Conservation (phyloP, 176 grass and related monocot genomes). For the Aegilops speltoides region DNA sequence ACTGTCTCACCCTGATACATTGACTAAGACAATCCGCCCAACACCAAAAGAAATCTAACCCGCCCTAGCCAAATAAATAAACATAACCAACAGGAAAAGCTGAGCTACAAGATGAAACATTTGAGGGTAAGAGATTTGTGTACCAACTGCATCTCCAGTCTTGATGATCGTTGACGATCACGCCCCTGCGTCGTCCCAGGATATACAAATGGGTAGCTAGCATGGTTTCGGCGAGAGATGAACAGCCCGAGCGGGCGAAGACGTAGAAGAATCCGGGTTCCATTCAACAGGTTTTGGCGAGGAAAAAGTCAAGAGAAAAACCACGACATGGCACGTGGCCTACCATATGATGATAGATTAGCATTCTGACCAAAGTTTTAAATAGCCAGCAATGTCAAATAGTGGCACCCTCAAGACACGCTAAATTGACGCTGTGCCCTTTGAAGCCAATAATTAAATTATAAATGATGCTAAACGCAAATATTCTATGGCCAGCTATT, state of each 20-base stretch:
- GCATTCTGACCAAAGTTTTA: background rate
- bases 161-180: background rate
- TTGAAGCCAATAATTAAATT: no score
- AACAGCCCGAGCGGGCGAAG: background rate
- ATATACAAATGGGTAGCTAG: background rate
- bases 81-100: background rate
- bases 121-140: background rate
- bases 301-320: background rate
- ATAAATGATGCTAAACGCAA: no score
- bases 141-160: background rate
- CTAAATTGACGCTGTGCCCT: no score
- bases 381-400: no score
- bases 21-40: no score
- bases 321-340: background rate
- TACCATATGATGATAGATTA: background rate
- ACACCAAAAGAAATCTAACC: no score
- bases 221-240: background rate
- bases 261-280: background rate
- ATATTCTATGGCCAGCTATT: no score
- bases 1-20: no score
- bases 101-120: background rate
- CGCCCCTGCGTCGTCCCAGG: background rate
- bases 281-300: background rate
- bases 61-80: no score
- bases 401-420: no score